Base-by-base conservation (phyloP, 257 asterid species). In the Nicotiana noctiflora region DNA sequence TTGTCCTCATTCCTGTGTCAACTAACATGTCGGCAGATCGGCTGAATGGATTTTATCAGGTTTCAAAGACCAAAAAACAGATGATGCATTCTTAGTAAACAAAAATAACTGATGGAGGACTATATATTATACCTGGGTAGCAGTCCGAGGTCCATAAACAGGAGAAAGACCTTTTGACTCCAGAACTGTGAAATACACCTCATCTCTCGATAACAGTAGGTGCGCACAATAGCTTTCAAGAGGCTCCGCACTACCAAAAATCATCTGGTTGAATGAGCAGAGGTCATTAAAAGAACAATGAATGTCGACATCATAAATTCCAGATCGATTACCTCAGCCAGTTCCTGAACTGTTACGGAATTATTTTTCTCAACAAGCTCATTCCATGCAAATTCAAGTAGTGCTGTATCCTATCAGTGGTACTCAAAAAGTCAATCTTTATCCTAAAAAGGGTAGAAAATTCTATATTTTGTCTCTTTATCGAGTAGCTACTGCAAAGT, bases 351-450 rank as follows among this genome's bases (percentile, higher is more conserved):
- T 66, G 95, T 96, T 34, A 85, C 88, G 59, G 97, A 82, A 83
- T 90, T 87, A 34, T 88, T 92, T 87, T 90, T 92, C 84, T 94
- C 99, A 8, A 92, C 89, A 87, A 96, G 99, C 90, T 96, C 99
- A 79, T 89, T 85, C 99, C 99, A 96, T 11, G 98, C 99, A 62
- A 90, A 94, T 88, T 96, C 99, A 13, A 96, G 94, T 86, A 96
- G 87, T 23, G 97, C 75, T 67, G 94, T 93, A 82, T 96, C 98
- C 99, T 96, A 90, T 51, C 61, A 74, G 23, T 49, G 40, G 61
- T 61, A 72, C 79, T 14, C 37, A 53, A 77, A 77, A 83, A 76
- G 40, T 63, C 80, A 77, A 61, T 75, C 64, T 44, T 80, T 67
- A 37, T 82, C 27, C 66, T 76, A 52, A 72, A 80, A 34, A 56